Percentiles rank a stretch among this genome's conserved stretches.
These are phyloP conservation scores for Aspergillus pseudoglaucus DNA, from an alignment of 2,329 filamentous ascomycete genomes.

Conservation along the genomic window DNA sequence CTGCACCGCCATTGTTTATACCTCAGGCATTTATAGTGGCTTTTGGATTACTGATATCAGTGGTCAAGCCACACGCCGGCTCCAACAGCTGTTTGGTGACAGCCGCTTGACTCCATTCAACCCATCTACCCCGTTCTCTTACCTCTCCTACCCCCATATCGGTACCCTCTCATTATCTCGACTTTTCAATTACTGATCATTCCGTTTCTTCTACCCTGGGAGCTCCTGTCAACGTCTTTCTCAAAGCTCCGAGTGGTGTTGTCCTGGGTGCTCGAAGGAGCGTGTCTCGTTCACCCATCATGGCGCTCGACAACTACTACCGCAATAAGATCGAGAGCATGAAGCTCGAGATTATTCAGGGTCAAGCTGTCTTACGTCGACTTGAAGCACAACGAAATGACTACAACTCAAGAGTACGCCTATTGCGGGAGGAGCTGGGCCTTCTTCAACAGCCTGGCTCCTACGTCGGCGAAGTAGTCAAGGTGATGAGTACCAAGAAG, in stretches of 20 bases:
- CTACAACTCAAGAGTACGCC: slow-evolving; percentile 94
- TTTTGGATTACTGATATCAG: not conserved
- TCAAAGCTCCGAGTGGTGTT: not conserved
- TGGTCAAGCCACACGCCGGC: not conserved
- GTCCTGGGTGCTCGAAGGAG: slow-evolving; percentile 11
- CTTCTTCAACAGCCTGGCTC: slow-evolving; percentile 94
- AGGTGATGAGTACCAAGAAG: slow-evolving; percentile 99
- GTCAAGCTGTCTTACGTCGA: slow-evolving; percentile 87
- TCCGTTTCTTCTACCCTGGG: not conserved
- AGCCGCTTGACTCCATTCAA: not conserved
- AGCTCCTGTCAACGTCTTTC: not conserved
- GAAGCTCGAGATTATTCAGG: slow-evolving; percentile 99
- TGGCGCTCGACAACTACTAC: slow-evolving; percentile 99
- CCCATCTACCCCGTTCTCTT: not conserved
- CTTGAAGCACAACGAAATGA: slow-evolving; percentile 98
- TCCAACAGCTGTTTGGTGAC: not conserved
- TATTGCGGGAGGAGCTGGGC: slow-evolving; percentile 91
- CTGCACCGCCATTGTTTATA: too few relatives aligned
- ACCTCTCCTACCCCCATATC: not conserved
- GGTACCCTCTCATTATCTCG: not conserved
- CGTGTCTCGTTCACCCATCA: slow-evolving; percentile 47
- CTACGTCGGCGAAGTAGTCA: slow-evolving; percentile 98
- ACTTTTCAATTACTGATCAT: not conserved
- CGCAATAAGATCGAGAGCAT: slow-evolving; percentile 99
- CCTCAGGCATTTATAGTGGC: not conserved